phyloP scores from a whole-genome alignment of 208 protist genomes.

The Trypanosoma congolense region DNA sequence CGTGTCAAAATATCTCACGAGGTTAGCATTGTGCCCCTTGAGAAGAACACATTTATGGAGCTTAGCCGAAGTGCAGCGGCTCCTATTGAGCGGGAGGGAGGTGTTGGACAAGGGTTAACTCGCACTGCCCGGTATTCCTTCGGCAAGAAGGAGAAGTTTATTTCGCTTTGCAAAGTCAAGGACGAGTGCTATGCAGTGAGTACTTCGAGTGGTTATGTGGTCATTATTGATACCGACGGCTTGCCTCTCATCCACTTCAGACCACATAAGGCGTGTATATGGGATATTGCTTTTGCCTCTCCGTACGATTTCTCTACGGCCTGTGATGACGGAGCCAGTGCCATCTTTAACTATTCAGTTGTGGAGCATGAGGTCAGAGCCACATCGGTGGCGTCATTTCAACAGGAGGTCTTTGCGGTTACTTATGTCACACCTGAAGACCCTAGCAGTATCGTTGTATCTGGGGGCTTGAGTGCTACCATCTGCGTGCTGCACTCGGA shows the following conservation, averaged over 20 bases:
- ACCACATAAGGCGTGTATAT: conserved; percentile 85
- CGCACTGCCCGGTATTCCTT: conserved; percentile 82
- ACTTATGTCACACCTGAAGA: conserved; percentile 70
- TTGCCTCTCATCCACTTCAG: conserved; percentile 87
- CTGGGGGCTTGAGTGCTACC: conserved; percentile 77
- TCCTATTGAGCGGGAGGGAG: conserved; percentile 33
- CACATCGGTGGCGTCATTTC: conserved; percentile 80
- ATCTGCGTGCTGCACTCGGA: conserved; percentile 87
- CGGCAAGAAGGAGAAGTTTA: conserved; percentile 83
- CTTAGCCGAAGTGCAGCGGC: conserved; percentile 73
- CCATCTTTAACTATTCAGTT: conserved; percentile 87
- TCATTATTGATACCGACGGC: conserved; percentile 78
- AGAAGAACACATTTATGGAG: conserved; percentile 86
- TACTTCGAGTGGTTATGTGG: conserved; percentile 84
- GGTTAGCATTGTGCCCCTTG: conserved; percentile 82
- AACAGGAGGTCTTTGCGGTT: conserved; percentile 86
- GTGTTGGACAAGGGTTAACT: conserved; percentile 55
- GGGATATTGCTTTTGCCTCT: conserved; percentile 80
- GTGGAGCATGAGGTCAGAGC: conserved; percentile 64
- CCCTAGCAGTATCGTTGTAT: conserved; percentile 73
- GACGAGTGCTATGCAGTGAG: conserved; percentile 84
- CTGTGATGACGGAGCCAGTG: conserved; percentile 81
- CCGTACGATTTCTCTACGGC: conserved; percentile 85
- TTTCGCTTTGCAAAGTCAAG: conserved; percentile 77
- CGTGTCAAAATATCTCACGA: conserved; percentile 83